Base-by-base conservation (phyloP, 192 early-diverging fungal genomes). In the Radiomyces spectabilis region DNA sequence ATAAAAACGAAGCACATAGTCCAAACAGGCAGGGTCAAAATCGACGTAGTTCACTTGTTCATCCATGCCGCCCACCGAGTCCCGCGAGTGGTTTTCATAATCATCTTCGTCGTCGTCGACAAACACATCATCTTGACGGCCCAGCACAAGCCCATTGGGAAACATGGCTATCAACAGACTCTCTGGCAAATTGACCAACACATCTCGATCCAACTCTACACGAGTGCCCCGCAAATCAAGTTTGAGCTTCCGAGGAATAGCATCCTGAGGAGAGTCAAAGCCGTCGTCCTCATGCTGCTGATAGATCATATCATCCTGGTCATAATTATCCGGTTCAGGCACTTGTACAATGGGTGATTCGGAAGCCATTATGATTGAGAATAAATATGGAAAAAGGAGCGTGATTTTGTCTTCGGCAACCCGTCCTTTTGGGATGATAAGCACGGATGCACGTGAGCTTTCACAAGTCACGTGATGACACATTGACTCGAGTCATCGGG, bases 121-220 rank as follows among this genome's bases (percentile, higher is more conserved):
- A 18, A 61, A 59, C 16, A 61, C 51, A 22, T 52, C 60, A 32
- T 57, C 46, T 9, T 47, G 49, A 42, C 43, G 29, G 21, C 67
- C 65, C 21, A 81, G 53, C n/a, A 76, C 67, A 46, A 78, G 63
- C 9, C 80, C 80, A 43, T 80, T 76, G 22, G 80, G 80, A 53
- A 83, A 83, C 80, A 83, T 83, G 59, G 73, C 75, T 46, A 74
- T 74, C 42, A 83, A 62, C 43, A 83, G 63, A 59, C 75, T 76
- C 51, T 83, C 80, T 19, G 80, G 80, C 13, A 83, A 55, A 48
- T 60, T 69, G 57, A 78, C 69, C 7, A 84, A 66, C 1, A 71
- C 68, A 24, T 84, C 77, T 25, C 82, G 65, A 53, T 81, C 75
- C 42, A 84, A 69, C 53, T 76, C 72, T 31, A 84, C 66, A 16